Conservation (phyloP, 2,329 filamentous ascomycete species). For the Pseudogymnoascus sp. region DNA sequence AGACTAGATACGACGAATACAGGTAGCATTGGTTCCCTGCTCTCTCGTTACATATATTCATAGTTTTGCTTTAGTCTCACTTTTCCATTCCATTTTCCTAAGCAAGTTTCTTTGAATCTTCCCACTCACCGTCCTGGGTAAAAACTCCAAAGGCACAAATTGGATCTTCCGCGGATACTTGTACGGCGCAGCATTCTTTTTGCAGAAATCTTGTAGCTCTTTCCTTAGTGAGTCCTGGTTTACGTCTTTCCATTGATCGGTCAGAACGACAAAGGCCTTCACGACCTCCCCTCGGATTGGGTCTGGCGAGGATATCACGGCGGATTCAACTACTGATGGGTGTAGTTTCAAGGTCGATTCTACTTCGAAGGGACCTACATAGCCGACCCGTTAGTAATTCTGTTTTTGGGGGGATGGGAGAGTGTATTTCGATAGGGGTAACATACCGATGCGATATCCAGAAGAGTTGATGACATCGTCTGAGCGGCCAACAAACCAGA, state of each 20-base stretch:
- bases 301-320: constrained; percentile 35
- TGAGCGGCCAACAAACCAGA: constrained; percentile 32
- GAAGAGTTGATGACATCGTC: constrained; percentile 36
- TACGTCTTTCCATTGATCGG: constrained; percentile 19
- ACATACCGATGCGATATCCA: constrained; percentile 33
- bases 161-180: constrained; percentile 36
- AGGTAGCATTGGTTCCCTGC: background rate
- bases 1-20: background rate
- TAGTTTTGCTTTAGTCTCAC: constrained; percentile 11
- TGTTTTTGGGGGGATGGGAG: background rate
- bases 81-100: constrained; percentile 32
- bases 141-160: constrained; percentile 32
- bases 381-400: background rate
- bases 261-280: constrained; percentile 36
- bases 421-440: background rate
- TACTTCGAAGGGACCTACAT: constrained; percentile 35
- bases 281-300: constrained; percentile 33
- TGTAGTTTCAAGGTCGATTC: constrained; percentile 37
- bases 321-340: constrained; percentile 34
- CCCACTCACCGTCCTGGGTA: constrained; percentile 36
- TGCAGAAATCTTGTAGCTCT: constrained; percentile 36
- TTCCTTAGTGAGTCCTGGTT: constrained; percentile 23
- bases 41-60: background rate
- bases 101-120: constrained; percentile 33
- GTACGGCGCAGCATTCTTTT: constrained; percentile 35